Evolutionary conservation across 441 rosid species (phyloP).

Genomic region (Erodium chrysanthum): DNA sequence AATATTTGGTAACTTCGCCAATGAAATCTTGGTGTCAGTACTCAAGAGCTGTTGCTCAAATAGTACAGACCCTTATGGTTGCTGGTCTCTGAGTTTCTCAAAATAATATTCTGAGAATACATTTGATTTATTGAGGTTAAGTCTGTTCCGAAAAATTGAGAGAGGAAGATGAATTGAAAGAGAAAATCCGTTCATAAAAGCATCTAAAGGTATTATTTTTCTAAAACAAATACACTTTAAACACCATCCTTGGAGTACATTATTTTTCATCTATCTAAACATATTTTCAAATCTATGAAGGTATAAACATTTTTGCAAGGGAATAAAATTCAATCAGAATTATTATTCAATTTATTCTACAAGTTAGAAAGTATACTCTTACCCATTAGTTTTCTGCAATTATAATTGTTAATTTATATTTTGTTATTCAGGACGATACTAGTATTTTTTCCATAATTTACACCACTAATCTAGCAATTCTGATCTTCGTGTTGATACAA

Average conservation of each 20-base stretch:
- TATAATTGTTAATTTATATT: neutral
- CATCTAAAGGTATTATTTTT: neutral
- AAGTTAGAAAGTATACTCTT: neutral
- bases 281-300: slow-evolving; percentile 1
- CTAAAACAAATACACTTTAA: too few species aligned
- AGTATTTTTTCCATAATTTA: neutral
- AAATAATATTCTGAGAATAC: neutral
- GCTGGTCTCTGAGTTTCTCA: neutral
- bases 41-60: neutral
- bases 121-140: neutral
- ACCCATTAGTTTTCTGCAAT: neutral
- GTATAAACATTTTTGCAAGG: neutral
- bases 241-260: neutral
- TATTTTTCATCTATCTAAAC: neutral
- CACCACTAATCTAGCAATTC: neutral
- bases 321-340: neutral
- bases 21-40: neutral
- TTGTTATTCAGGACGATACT: neutral
- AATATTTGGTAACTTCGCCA: neutral
- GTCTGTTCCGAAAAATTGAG: neutral
- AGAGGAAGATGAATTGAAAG: neutral
- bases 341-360: neutral
- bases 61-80: neutral
- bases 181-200: neutral
- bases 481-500: neutral